phyloP scores from a whole-genome alignment of 2,329 filamentous ascomycete genomes.

The Fusarium marasasianum region DNA sequence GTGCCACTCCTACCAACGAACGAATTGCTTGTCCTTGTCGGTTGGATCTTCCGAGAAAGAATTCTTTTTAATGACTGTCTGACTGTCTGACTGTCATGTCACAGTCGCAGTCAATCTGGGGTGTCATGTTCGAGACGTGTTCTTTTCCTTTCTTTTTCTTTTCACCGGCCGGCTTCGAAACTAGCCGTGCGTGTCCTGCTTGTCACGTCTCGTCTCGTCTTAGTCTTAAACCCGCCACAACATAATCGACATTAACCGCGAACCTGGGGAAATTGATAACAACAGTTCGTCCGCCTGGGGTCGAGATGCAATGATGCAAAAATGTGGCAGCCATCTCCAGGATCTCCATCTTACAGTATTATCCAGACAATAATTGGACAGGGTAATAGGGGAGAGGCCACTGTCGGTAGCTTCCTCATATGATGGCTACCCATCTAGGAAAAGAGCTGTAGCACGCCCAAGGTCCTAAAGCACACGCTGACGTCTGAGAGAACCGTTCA shows the following conservation, averaged over 20 bases:
- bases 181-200: slow-evolving; percentile 3
- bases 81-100: slow-evolving; percentile 3
- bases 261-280: slow-evolving; percentile 10
- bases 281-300: not conserved
- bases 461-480: not conserved
- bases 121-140: slow-evolving; percentile 26
- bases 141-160: slow-evolving; percentile 9
- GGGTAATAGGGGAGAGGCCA: not conserved
- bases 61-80: slow-evolving; percentile 6
- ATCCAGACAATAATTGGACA: slow-evolving; percentile 9
- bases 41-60: slow-evolving; percentile 31
- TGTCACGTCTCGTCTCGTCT: not conserved
- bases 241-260: not conserved
- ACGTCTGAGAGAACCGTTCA: not conserved
- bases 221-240: not conserved
- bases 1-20: slow-evolving; percentile 26
- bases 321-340: slow-evolving; percentile 32
- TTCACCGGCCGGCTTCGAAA: not conserved
- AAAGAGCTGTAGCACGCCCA: slow-evolving; percentile 27
- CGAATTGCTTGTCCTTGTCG: slow-evolving; percentile 24
- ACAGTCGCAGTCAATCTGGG: slow-evolving; percentile 13
- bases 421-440: slow-evolving; percentile 23
- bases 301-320: not conserved
- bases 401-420: slow-evolving; percentile 7
- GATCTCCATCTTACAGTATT: slow-evolving; percentile 18